Conservation (phyloP, 75 land plant species). For the Isoetes taiwanensis region DNA sequence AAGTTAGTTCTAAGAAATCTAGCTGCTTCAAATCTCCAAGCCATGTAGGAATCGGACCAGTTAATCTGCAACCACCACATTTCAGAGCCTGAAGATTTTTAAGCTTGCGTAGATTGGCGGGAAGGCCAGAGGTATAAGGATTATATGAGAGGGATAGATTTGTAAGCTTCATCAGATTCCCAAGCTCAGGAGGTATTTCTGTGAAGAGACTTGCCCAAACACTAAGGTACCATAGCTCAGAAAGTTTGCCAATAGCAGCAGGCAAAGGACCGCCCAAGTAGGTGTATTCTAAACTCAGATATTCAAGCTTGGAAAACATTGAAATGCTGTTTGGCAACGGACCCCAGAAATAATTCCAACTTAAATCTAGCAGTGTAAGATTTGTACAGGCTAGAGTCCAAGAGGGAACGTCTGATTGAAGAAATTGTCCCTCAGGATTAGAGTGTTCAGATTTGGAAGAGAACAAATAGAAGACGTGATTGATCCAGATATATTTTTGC, state of each 20-base stretch:
- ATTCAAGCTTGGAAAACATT: too few relatives aligned
- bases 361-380: background rate
- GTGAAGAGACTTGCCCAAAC: slow-evolving; percentile 16
- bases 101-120: background rate
- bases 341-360: background rate
- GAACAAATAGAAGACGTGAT: too few relatives aligned
- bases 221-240: background rate
- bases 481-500: too few relatives aligned
- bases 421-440: slow-evolving; percentile 3
- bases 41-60: background rate
- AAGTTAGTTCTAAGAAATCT: background rate
- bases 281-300: too few relatives aligned
- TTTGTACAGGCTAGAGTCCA: background rate
- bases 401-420: slow-evolving; percentile 10
- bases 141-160: slow-evolving; percentile 43
- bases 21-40: background rate
- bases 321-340: slow-evolving; percentile 15
- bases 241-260: background rate
- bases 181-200: slow-evolving; percentile 47
- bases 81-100: background rate
- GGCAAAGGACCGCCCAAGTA: slow-evolving; percentile 1
- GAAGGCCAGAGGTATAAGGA: slow-evolving; percentile 1
- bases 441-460: slow-evolving; percentile 9
- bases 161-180: slow-evolving; percentile 38
- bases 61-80: background rate